Base-by-base conservation (phyloP, 2,329 filamentous ascomycete genomes). In the Leptographium radiaticola region DNA sequence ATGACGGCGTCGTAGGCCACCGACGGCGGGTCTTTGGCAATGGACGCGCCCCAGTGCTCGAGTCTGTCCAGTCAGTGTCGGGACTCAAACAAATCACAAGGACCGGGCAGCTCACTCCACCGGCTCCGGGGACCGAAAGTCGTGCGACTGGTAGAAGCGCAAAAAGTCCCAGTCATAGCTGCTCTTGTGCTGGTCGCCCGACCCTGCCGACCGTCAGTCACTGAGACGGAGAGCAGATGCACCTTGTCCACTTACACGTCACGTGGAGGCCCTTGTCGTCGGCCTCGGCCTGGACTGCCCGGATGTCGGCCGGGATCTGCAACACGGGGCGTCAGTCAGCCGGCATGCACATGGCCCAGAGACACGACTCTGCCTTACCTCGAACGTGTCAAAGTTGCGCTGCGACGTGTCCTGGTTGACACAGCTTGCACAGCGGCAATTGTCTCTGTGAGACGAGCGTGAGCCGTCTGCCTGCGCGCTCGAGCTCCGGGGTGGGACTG, bases 341-440 rank as follows among this genome's bases (percentile, higher is more conserved):
- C 20, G 25, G 20, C 12, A 20, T 42, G 16, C 38, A 25, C 30
- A 9, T 45, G 6, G 12, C 20, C 20, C 4, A 20, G 12, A 1
- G 40, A n/a, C 40, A 43, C 25, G 38, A 16, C 9, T 20, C 20
- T 30, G 13, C 6, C 36, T 30, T 39, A 86, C 80, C 54, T 75
- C 72, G 60, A 87, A 87, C 0, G 81, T 87, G 61, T 88, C 76
- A 53, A 86, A 73, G 51, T 78, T 76, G 31, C 84, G 72, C 66
- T 90, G 86, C 65, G 75, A 80, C 6, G 86, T 90, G 57, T 82
- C 77, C 54, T 78, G 77, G 65, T 89, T 83, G 30, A 86, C 74
- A 63, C 86, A 89, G 56, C 70, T 65, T 1, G 66, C 61, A 63
- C 86, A 90, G 55, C 81, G 83, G 62, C 86, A 90, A 62, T 87